Conservation (phyloP, 2,329 filamentous ascomycete species). For the Calonectria pteridis region DNA sequence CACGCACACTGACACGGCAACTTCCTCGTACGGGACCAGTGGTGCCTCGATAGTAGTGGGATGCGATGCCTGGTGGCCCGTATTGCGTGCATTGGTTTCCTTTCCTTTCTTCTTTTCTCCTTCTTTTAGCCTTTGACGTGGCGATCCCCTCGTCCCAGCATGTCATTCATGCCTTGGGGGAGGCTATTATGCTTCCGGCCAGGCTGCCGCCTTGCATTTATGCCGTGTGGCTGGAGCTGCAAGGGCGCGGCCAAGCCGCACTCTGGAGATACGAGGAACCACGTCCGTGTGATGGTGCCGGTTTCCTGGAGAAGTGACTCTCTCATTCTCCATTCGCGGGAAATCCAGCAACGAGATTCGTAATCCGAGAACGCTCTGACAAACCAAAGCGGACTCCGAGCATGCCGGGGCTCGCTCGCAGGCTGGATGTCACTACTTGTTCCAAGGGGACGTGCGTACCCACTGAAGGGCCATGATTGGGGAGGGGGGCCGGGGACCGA, state of each 20-base stretch:
- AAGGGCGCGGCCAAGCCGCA: background rate
- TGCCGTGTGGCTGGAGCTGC: background rate
- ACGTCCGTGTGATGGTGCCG: background rate
- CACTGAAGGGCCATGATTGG: background rate
- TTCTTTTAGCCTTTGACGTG: slow-evolving; percentile 12
- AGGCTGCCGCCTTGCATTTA: background rate
- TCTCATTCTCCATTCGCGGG: background rate
- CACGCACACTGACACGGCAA: background rate
- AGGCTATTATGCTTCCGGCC: background rate
- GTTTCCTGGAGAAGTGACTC: background rate
- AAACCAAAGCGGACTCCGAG: background rate
- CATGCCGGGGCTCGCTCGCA: background rate
- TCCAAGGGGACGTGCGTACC: background rate
- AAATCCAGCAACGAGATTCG: slow-evolving; percentile 4
- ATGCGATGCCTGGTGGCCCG: background rate
- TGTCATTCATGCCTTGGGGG: background rate
- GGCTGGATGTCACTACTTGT: background rate
- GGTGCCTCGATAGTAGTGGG: background rate
- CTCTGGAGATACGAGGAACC: background rate
- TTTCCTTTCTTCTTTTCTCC: background rate
- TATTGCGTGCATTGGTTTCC: background rate
- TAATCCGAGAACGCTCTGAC: slow-evolving; percentile 1
- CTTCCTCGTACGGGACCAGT: background rate
- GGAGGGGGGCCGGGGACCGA: too few species aligned
- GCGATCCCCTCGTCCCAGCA: background rate